Base-by-base conservation (phyloP, 768 basidiomycete genomes). In the Collybia sordida region DNA sequence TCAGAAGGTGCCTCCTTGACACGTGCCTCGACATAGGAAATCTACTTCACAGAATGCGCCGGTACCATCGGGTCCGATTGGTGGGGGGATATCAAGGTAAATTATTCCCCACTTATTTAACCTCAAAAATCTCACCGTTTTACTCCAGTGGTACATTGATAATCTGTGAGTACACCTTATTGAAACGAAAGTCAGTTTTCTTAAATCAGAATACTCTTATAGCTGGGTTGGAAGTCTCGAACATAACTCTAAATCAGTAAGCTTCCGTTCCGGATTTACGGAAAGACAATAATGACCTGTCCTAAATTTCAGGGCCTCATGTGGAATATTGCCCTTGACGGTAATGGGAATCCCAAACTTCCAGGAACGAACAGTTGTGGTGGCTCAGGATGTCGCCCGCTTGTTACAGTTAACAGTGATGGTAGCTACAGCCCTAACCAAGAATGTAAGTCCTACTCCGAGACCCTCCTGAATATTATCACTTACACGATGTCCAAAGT, bases 41-140 rank as follows among this genome's bases (percentile, higher is more conserved):
- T 79, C 15, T 78, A 75, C 49, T 75, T 79, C 51, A 77, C 79
- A 0, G 88, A 90, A 64, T 90, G 89, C 59, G 65, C 80, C 1
- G 87, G 88, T 5, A 81, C 75, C 0, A 64, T 78, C 47, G 83
- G 85, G 12, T 77, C 78, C 7, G 85, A 89, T 60, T 90, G 87
- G 88, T 91, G 88, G 88, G 71, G 69, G 42, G 86, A 90, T 56
- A 83, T 90, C 65, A 90, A 90, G 76, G 86, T 82, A 65, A 36
- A 54, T 36, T 44, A 23, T 22, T 19, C 23, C 36, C 23, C 6
- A 12, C 21, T 35, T 48, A 28, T 23, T 18, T 11, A 19, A 28
- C 28, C 17, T 6, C 24, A 3, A 5, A 15, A 34, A 14, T 17
- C 15, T 42, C 1, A 38, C 31, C 4, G 11, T 23, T 44, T 7